phyloP scores from a whole-genome alignment of 176 grass and related monocot species.

The Bolboschoenus planiculmis region DNA sequence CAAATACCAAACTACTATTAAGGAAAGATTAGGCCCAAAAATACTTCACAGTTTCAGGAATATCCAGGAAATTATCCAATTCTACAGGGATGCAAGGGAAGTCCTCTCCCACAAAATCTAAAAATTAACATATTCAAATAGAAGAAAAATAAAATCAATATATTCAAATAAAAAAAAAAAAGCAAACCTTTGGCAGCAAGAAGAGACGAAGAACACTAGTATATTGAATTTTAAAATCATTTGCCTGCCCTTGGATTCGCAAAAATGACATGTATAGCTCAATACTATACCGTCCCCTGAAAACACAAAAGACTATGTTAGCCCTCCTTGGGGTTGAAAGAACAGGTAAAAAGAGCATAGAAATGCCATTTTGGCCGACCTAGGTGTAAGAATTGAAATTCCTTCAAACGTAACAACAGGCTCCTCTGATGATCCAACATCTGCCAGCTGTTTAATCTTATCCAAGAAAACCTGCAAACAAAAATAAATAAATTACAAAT shows the following conservation, averaged over 20 bases:
- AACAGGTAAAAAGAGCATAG: background rate
- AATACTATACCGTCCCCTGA: slow-evolving; percentile 81
- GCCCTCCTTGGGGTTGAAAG: background rate
- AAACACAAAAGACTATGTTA: slow-evolving; percentile 3
- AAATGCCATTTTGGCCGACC: slow-evolving; percentile 34
- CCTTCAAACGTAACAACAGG: slow-evolving; percentile 88
- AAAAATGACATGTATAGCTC: slow-evolving; percentile 87
- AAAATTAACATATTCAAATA: background rate
- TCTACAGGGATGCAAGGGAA: background rate
- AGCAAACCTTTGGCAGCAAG: slow-evolving; percentile 76
- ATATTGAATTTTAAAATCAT: slow-evolving; percentile 99
- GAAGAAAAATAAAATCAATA: background rate
- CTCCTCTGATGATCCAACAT: slow-evolving; percentile 75
- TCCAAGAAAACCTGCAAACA: slow-evolving; percentile 74
- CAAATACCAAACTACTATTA: background rate
- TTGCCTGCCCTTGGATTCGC: slow-evolving; percentile 83
- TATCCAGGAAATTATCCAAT: background rate
- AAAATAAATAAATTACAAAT: slow-evolving; percentile 17
- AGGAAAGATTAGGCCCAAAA: background rate
- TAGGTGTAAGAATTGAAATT: slow-evolving; percentile 92
- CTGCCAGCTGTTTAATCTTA: slow-evolving; percentile 36
- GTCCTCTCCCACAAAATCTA: background rate
- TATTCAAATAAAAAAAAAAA: slow-evolving; percentile 14
- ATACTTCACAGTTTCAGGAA: background rate
- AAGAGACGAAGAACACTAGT: slow-evolving; percentile 86